These are phyloP conservation scores for Komagataea norvegica DNA, from an alignment of 1,139 yeast genomes.

Conservation along the genomic window DNA sequence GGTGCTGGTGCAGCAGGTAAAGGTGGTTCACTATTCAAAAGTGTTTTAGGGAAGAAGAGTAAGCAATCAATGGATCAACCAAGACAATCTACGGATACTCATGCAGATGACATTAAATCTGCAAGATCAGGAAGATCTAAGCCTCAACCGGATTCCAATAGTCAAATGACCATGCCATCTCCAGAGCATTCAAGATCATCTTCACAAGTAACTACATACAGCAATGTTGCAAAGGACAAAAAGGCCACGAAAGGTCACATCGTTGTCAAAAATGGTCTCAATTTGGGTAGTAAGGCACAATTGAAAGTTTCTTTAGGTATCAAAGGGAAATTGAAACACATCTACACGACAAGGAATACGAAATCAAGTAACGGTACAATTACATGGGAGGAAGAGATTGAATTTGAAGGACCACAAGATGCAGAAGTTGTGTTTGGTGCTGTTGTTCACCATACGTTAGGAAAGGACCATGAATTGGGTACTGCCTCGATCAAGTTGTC, in stretches of 20 bases:
- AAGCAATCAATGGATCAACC: slow-evolving; percentile 20
- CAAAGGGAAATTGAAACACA: slow-evolving; percentile 48
- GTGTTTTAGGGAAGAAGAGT: slow-evolving; percentile 33
- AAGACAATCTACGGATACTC: slow-evolving; percentile 12
- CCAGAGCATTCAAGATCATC: slow-evolving; percentile 15
- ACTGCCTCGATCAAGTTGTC: slow-evolving; percentile 41
- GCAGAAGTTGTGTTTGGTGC: slow-evolving; percentile 56
- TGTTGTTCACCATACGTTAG: slow-evolving; percentile 67
- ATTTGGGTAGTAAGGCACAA: slow-evolving; percentile 37
- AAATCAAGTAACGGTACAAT: slow-evolving; percentile 47
- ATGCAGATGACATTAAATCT: slow-evolving; percentile 17
- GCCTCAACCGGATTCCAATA: slow-evolving; percentile 2
- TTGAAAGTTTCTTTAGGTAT: slow-evolving; percentile 51
- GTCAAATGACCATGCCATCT: slow-evolving; percentile 11
- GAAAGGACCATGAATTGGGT: slow-evolving; percentile 65
- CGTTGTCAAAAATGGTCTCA: slow-evolving; percentile 39
- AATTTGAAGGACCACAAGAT: slow-evolving; percentile 62
- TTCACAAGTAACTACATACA: slow-evolving; percentile 19
- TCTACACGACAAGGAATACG: slow-evolving; percentile 59
- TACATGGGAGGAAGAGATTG: slow-evolving; percentile 60
- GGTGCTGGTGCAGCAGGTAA: slow-evolving; percentile 35
- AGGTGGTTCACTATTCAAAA: slow-evolving; percentile 34
- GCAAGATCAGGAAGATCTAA: slow-evolving; percentile 15
- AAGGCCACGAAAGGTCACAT: slow-evolving; percentile 40
- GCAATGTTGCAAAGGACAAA: slow-evolving; percentile 16